Evolutionary conservation across 441 rosid species (phyloP).

Genomic region (Syzygium syzygioides): DNA sequence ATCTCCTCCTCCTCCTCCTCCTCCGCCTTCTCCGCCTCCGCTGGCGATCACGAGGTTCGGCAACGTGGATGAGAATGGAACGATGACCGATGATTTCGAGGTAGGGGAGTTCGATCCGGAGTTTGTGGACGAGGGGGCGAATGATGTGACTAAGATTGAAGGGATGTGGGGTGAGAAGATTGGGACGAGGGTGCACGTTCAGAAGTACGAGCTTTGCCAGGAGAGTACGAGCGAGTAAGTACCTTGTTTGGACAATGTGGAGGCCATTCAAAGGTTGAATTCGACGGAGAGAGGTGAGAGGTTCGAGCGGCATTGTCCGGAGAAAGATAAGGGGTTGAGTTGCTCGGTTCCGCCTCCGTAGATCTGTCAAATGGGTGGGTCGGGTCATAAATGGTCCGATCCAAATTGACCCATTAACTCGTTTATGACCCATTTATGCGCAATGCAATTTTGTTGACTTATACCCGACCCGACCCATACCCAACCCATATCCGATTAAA

Average conservation of each 20-base stretch:
- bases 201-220: constrained; percentile 40
- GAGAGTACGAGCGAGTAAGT: constrained; percentile 67
- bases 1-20: constrained; percentile 12
- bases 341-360: constrained; percentile 82
- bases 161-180: constrained; percentile 7
- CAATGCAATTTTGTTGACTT: too few species aligned
- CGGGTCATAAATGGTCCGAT: too few species aligned
- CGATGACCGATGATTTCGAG: constrained; percentile 75
- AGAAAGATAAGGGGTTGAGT: constrained; percentile 47
- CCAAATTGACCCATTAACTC: too few species aligned
- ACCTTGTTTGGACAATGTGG: constrained; percentile 85
- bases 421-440: too few species aligned
- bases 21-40: background rate
- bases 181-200: constrained; percentile 21
- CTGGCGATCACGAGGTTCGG: constrained; percentile 37
- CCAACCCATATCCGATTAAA: too few species aligned
- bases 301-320: constrained; percentile 86
- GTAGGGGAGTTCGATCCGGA: constrained; percentile 74
- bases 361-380: too few species aligned
- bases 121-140: constrained; percentile 44
- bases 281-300: constrained; percentile 73
- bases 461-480: too few species aligned
- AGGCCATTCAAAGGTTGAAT: constrained; percentile 52
- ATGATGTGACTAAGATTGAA: constrained; percentile 21
- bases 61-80: constrained; percentile 71